Conservation (phyloP, 441 rosid genomes). For the California macrophylla region DNA sequence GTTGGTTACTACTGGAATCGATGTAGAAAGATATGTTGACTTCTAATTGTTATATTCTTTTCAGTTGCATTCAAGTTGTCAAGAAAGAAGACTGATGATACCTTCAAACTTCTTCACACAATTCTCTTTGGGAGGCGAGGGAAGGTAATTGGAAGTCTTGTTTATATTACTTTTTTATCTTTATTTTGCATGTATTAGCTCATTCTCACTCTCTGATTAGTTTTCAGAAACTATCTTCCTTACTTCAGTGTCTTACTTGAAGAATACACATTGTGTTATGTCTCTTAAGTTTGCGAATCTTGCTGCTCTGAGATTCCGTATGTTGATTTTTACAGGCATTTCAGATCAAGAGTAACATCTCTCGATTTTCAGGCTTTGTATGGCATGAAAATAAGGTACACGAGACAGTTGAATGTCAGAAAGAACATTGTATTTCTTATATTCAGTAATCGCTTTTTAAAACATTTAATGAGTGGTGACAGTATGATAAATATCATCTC, state of each 20-base stretch:
- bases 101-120: conserved; percentile 62
- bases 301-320: conserved; percentile 20
- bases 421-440: not conserved
- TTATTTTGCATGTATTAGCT: not conserved
- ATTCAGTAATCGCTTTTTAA: not conserved
- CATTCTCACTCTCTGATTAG: not conserved
- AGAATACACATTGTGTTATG: not conserved
- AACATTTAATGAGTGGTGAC: not conserved
- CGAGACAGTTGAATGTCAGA: not conserved
- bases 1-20: not conserved
- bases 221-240: not conserved
- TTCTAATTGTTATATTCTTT: not conserved
- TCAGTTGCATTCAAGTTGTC: conserved; percentile 83
- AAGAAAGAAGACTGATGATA: conserved; percentile 68
- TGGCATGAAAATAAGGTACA: conserved; percentile 90
- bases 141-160: conserved; percentile 42
- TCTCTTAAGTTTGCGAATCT: not conserved
- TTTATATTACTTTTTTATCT: not conserved
- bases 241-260: not conserved
- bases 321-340: conserved; percentile 55
- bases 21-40: not conserved
- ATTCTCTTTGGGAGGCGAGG: conserved; percentile 82
- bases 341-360: conserved; percentile 74
- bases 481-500: not conserved
- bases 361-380: conserved; percentile 85